Evolutionary conservation across 805 yeast genomes (phyloP).

Genomic region (Priceomyces carsonii): DNA sequence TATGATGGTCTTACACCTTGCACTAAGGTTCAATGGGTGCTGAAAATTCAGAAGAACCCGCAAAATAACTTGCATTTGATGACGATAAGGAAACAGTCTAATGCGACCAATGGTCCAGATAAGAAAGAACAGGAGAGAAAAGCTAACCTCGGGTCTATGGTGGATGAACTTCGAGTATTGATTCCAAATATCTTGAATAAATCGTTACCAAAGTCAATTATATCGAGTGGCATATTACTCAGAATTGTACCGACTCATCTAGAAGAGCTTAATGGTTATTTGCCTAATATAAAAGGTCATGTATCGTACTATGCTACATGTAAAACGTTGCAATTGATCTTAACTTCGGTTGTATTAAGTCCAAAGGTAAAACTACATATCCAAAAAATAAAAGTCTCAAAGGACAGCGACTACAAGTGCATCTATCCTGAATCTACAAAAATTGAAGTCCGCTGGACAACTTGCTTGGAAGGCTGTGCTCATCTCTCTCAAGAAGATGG

Average conservation of each 20-base stretch:
- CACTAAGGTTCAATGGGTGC: too few species aligned
- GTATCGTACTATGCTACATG: constrained; percentile 56
- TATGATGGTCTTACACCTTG: too few species aligned
- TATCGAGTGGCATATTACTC: constrained; percentile 50
- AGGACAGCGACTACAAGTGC: constrained; percentile 23
- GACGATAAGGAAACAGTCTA: background rate
- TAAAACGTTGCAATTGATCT: constrained; percentile 54
- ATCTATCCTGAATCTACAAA: constrained; percentile 47
- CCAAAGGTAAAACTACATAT: constrained; percentile 57
- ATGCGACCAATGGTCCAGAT: background rate
- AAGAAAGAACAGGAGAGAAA: constrained; percentile 27
- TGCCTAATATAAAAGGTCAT: constrained; percentile 59
- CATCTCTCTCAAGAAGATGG: constrained; percentile 35
- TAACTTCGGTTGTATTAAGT: constrained; percentile 57
- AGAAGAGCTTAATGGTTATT: constrained; percentile 42
- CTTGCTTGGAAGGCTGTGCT: constrained; percentile 52
- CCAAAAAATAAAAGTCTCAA: constrained; percentile 32
- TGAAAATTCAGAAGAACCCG: too few species aligned
- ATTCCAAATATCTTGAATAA: constrained; percentile 53
- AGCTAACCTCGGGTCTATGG: constrained; percentile 57
- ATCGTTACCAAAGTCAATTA: constrained; percentile 42
- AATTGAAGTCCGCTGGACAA: constrained; percentile 56
- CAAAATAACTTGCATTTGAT: too few species aligned
- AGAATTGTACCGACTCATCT: constrained; percentile 57
- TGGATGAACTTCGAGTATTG: constrained; percentile 45